Conservation (phyloP, 2,329 filamentous ascomycete genomes). For the Ceratocystis eucalypticola region DNA sequence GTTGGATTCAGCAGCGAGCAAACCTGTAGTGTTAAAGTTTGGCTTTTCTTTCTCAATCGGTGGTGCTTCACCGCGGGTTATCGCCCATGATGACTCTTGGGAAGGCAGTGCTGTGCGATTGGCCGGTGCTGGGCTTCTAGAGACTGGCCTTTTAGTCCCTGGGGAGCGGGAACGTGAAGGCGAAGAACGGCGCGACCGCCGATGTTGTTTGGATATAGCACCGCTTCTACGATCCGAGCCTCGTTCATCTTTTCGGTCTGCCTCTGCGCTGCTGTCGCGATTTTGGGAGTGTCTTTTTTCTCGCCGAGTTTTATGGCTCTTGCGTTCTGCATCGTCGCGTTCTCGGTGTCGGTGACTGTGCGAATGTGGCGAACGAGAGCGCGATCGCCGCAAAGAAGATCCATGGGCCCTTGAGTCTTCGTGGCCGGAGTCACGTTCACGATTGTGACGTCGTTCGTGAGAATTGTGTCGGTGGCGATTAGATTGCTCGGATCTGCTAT, state of each 20-base stretch:
- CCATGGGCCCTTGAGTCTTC: neutral
- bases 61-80: constrained; percentile 35
- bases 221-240: neutral
- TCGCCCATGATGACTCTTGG: constrained; percentile 46
- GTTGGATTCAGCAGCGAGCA: constrained; percentile 80
- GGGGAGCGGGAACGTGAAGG: neutral
- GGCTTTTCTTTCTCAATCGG: constrained; percentile 63
- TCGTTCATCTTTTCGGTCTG: neutral
- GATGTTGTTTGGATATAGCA: neutral
- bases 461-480: constrained; percentile 9
- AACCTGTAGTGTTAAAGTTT: constrained; percentile 69
- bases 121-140: neutral
- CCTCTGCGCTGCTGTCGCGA: neutral
- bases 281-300: neutral
- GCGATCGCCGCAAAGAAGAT: neutral
- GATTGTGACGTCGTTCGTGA: neutral
- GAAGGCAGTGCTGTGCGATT: constrained; percentile 42
- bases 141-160: neutral
- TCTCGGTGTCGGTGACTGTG: neutral
- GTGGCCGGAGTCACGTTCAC: neutral
- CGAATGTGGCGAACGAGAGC: neutral
- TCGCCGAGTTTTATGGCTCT: neutral
- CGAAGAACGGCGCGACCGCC: neutral
- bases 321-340: neutral
- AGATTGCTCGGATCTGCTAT: constrained; percentile 4